Conservation (phyloP, 1,284 basidiomycete species). For the Kalmanozyma brasiliensis region DNA sequence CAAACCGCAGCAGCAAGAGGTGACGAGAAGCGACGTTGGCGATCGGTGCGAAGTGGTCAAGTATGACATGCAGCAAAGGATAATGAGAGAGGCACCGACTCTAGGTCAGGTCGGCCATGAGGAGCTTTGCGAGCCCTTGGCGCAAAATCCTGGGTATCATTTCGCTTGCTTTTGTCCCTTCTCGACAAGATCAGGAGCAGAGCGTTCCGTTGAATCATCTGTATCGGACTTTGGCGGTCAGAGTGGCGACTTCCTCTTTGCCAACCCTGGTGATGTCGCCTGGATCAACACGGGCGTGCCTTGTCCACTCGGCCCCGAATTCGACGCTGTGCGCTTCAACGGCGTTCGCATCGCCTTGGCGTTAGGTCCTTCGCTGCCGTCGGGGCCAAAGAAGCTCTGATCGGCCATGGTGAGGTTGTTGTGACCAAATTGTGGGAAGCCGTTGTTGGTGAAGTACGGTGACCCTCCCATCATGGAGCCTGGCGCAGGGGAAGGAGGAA, state of each 20-base stretch:
- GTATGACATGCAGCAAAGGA: no score
- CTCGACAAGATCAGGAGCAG: neutral
- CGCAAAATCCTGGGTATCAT: slow-evolving; percentile 18
- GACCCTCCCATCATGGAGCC: slow-evolving; percentile 20
- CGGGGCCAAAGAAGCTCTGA: slow-evolving; percentile 30
- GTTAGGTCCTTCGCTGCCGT: slow-evolving; percentile 43
- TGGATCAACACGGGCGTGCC: slow-evolving; percentile 41
- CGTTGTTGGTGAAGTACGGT: slow-evolving; percentile 26
- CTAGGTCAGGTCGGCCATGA: slow-evolving; percentile 3
- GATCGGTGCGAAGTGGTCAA: no score
- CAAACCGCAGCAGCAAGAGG: no score
- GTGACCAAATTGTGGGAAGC: slow-evolving; percentile 18
- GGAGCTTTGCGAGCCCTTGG: slow-evolving; percentile 7
- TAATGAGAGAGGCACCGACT: no score
- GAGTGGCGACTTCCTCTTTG: slow-evolving; percentile 45
- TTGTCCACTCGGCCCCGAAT: slow-evolving; percentile 44
- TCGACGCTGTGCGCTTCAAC: slow-evolving; percentile 55
- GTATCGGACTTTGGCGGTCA: no score
- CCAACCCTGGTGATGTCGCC: slow-evolving; percentile 30
- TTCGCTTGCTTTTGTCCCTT: neutral
- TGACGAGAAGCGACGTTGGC: no score
- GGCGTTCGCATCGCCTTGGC: slow-evolving; percentile 56
- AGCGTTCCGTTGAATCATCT: neutral
- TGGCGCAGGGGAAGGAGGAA: slow-evolving; percentile 57
- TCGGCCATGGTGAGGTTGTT: slow-evolving; percentile 23